These are phyloP conservation scores for Daldinia grandis DNA, from an alignment of 495 filamentous ascomycete genomes.

Conservation along the genomic window DNA sequence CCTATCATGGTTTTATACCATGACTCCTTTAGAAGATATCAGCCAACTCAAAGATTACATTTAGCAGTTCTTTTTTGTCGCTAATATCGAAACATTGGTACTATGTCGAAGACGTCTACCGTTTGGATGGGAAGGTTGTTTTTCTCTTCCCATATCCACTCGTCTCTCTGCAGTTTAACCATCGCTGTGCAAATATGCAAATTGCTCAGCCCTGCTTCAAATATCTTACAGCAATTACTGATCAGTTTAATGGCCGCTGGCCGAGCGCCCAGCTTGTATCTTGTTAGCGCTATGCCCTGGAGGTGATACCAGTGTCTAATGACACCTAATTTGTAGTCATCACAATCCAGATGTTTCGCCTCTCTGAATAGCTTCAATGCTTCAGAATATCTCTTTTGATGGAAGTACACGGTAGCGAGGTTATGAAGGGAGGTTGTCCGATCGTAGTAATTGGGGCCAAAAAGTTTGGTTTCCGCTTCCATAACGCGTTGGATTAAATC, in stretches of 20 bases:
- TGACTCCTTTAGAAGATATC: too few relatives aligned
- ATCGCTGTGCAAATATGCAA: background rate
- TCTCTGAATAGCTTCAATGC: background rate
- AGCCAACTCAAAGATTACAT: too few relatives aligned
- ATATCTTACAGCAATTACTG: background rate
- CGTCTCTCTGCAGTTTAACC: background rate
- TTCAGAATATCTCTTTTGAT: background rate
- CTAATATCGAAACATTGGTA: conserved; percentile 5
- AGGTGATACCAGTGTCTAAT: background rate
- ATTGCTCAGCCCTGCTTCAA: background rate
- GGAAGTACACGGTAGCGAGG: background rate
- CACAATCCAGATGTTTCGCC: background rate
- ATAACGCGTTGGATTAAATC: background rate
- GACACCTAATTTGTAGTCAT: too few relatives aligned
- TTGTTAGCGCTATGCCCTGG: background rate
- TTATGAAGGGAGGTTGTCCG: background rate
- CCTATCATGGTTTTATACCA: background rate
- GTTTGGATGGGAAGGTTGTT: background rate
- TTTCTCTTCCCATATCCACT: background rate
- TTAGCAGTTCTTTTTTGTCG: too few relatives aligned
- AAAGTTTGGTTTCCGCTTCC: background rate
- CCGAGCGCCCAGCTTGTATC: background rate
- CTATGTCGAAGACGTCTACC: background rate
- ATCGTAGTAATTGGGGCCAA: background rate
- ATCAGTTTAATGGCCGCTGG: background rate